These are phyloP conservation scores for Xylaria sp. DNA, from an alignment of 2,329 filamentous ascomycete species.

Conservation along the genomic window DNA sequence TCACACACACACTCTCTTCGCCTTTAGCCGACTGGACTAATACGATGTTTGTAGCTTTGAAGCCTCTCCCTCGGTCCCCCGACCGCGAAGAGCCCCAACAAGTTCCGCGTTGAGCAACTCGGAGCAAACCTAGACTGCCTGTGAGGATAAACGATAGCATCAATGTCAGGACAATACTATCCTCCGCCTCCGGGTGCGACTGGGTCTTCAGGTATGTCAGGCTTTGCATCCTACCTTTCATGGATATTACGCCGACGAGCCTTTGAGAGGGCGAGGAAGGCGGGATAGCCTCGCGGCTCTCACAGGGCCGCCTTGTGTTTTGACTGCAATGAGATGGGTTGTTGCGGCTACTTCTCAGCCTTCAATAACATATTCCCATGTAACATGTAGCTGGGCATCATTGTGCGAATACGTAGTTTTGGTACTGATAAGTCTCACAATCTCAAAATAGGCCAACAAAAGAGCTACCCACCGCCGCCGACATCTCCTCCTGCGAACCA, in stretches of 20 bases:
- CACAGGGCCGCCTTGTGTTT: not conserved
- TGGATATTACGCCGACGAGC: constrained; percentile 36
- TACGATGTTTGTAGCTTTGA: not conserved
- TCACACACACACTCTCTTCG: not conserved
- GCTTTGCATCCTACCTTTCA: constrained; percentile 22
- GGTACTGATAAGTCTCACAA: constrained; percentile 22
- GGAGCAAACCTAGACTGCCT: not conserved
- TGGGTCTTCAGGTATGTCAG: constrained; percentile 48
- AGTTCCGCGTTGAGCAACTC: not conserved
- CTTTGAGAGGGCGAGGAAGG: not conserved
- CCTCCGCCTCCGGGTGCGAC: constrained; percentile 58
- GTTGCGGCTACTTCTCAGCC: not conserved
- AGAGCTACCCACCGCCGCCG: constrained; percentile 60
- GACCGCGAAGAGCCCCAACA: not conserved
- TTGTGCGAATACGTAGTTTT: not conserved
- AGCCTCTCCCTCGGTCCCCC: not conserved
- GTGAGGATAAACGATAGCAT: constrained; percentile 3
- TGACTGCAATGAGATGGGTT: not conserved
- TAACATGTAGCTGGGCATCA: constrained; percentile 11
- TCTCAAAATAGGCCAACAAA: constrained; percentile 47
- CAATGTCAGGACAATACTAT: constrained; percentile 60
- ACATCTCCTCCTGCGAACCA: constrained; percentile 60
- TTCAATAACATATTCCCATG: constrained; percentile 1
- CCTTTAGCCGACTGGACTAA: constrained; percentile 4
- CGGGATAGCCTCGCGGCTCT: not conserved